phyloP scores from a whole-genome alignment of 306 rosid genomes.

The Pyrus betulifolia region DNA sequence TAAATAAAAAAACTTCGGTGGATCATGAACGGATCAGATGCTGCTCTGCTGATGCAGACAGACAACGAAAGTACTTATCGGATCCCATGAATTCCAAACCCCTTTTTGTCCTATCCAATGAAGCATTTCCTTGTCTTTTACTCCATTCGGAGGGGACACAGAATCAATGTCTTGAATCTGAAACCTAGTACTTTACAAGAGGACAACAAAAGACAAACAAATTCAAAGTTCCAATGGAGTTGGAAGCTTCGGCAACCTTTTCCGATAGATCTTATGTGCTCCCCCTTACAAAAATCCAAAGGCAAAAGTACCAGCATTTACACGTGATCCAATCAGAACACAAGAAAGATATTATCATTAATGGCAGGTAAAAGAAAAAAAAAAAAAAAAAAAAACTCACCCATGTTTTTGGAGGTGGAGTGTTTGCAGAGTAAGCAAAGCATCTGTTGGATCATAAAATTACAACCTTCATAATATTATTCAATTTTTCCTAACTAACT shows the following conservation, averaged over 20 bases:
- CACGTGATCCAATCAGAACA: constrained; percentile 5
- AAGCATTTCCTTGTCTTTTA: constrained; percentile 29
- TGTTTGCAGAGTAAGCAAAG: constrained; percentile 12
- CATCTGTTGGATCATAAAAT: constrained; percentile 19
- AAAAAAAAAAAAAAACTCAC: neutral
- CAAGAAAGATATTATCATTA: neutral
- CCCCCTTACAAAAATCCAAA: constrained; percentile 3
- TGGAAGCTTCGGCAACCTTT: constrained; percentile 20
- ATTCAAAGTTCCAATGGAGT: neutral
- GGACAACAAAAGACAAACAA: neutral
- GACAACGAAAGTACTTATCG: neutral
- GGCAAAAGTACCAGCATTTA: neutral
- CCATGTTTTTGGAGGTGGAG: constrained; percentile 4
- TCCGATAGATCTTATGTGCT: constrained; percentile 1
- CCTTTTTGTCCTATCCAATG: neutral
- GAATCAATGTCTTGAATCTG: constrained; percentile 12
- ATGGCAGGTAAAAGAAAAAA: neutral
- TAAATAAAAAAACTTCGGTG: neutral
- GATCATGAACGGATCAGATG: constrained; percentile 24
- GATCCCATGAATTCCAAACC: neutral
- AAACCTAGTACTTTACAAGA: constrained; percentile 14
- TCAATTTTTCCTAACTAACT: constrained; percentile 7
- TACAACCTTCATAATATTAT: constrained; percentile 20
- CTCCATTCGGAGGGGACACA: constrained; percentile 19
- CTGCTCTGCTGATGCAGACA: constrained; percentile 5